Evolutionary conservation across 176 grass and related monocot species (phyloP), one percentile per base, ranked within the genome.

Genomic region (Zizania latifolia): DNA sequence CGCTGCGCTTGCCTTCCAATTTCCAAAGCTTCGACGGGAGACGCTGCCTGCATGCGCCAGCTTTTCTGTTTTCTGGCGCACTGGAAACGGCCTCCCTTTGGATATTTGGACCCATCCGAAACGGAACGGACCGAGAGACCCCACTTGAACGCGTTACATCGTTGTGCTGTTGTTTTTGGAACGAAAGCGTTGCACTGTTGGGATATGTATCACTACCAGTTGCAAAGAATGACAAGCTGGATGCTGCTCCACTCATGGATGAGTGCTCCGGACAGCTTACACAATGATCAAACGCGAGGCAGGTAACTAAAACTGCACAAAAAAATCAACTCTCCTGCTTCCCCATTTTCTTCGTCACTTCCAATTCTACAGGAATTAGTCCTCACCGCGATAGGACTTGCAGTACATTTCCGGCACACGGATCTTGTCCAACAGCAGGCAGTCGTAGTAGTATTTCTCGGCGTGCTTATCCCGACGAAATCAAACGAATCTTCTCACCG

Each of bases 401-500:
- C 5, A 31, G 58, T 36, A 35, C 30, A 27, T 26, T 35, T 63
- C 40, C 62, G n/a, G 28, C 4, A 15, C 30, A 46, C 6, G 38
- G 39, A 46, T 46, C 41, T 34, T 29, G 58, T n/a, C 48, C 22
- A 50, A 21, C 8, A 50, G 17, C 46, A 50, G 46, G n/a, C n/a
- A n/a, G n/a, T n/a, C n/a, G n/a, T n/a, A n/a, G n/a, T n/a, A n/a
- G 27, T 63, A 44, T 13, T n/a, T 46, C 10, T 38, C 2, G 26
- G 11, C 40, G 31, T 48, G 35, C 76, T 74, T 68, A 73, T 85
- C 83, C 44, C 29, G 12, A 24, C 4, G 34, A 56, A 5, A 53
- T 53, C 12, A 16, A 26, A 11, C 5, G 39, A 50, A 71, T 61
- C 65, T 51, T 51, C 57, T 53, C 43, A 50, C 8, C 41, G 34